Base-by-base conservation (phyloP, 371 early-diverging fungal genomes). In the Chytridium lagenaria region DNA sequence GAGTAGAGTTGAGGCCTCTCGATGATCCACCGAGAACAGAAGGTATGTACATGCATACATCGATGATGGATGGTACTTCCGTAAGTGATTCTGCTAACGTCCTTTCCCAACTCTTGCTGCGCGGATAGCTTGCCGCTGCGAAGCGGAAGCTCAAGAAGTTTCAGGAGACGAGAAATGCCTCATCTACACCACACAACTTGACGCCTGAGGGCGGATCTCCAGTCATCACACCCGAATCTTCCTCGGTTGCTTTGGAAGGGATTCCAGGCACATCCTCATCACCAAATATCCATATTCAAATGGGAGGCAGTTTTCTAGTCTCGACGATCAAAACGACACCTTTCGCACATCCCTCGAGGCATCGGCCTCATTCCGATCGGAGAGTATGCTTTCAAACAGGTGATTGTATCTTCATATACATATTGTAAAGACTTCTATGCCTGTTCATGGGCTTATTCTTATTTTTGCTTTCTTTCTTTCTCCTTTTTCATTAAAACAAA, bases 141-240 rank as follows among this genome's bases (percentile, higher is more conserved):
- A 82, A 77, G 68, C 77, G 72, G 51, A 79, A 78, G 72, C 82
- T 82, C 15, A 59, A 79, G 55, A 78, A 73, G 55, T 78, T 79
- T 44, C 75, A 77, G 68, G 71, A 74, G n/a, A 15, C 66, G 1
- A 68, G 81, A 23, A 59, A 26, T 12, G 15, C 71, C 33, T 57
- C 50, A 23, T 59, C 61, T 10, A 26, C 61, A 5, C 59, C 37
- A 2, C 52, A 40, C 39, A 33, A 33, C 15, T 36, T 39, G 7
- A 67, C 59, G 28, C 34, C 59, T n/a, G 44, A 67, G 28, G 39
- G n/a, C 12, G 44, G 44, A 26, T 40, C 66, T 2, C 66, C 66
- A 19, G 2, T 66, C 7, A 44, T 44, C 28, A 40, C 66, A n/a
- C 66, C 66, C 15, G 44, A 66, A 28, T 38, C 40, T 5, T 66